Base-by-base conservation (phyloP, 305 asterid genomes). In the Fraxinus latifolia region DNA sequence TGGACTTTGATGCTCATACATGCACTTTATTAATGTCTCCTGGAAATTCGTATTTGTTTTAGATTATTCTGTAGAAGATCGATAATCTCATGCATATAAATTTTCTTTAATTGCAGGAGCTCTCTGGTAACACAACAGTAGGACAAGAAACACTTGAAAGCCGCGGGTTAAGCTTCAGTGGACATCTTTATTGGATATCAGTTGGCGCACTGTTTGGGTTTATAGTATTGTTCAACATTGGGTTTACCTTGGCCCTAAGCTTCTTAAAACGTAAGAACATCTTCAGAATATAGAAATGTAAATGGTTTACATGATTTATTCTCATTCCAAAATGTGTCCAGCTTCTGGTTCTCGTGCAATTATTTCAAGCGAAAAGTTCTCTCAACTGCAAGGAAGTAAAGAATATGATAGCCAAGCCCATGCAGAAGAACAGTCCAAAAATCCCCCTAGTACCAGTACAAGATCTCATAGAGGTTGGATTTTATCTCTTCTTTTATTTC, bases 121-220 rank as follows among this genome's bases (percentile, higher is more conserved):
- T 44, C 17, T 32, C 84, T 1, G 86, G 90, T 76, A 90, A 88
- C 80, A 83, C 86, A 33, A 88, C 93, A 36, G n/a, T 92, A 31
- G 98, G 97, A 75, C 79, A 72, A 58, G 89, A 85, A 84, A 85
- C 90, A 8, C 97, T 93, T 81, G 89, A 83, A 81, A 81, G 67
- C 76, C 95, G 90, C 2, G 97, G 97, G 3, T 81, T 93, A 65
- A 82, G 83, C 90, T 91, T 89, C 81, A 85, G 84, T 21, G 88
- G 83, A 53, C 25, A 87, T 55, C 47, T 83, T 21, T 88, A 78
- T 67, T 92, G 98, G 98, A 79, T 91, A 81, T 88, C 96, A 36
- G 80, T 93, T 76, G 89, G 87, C 37, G 97, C 92, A 50, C 79
- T 93, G 72, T 65, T 90, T 27, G 93, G 93, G 29, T 67, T 92